Percentiles rank a stretch among this genome's conserved stretches.
Evolutionary conservation across 2,329 filamentous ascomycete genomes (phyloP).

Genomic region (Alternaria gaisen): DNA sequence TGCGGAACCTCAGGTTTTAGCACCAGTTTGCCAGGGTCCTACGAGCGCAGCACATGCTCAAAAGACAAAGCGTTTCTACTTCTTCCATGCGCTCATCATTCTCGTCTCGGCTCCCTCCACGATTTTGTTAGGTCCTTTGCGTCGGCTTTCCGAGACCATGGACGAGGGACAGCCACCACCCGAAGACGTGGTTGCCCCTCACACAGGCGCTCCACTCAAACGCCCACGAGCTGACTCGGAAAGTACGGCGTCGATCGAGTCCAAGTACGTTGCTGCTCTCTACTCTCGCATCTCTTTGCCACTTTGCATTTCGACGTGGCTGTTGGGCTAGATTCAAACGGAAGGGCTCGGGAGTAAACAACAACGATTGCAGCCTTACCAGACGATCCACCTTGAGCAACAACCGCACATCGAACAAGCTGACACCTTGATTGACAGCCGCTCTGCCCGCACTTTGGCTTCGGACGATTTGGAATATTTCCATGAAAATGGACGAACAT

Average conservation of each 20-base stretch:
- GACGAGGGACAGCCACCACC: slow-evolving; percentile 49
- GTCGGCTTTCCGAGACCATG: slow-evolving; percentile 47
- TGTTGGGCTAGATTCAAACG: not conserved
- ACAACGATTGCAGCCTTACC: not conserved
- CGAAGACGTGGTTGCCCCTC: slow-evolving; percentile 47
- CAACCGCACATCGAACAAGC: not conserved
- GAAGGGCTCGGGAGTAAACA: not conserved
- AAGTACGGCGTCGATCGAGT: slow-evolving; percentile 44
- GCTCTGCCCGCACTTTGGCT: slow-evolving; percentile 49
- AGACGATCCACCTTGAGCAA: not conserved
- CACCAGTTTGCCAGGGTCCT: slow-evolving; percentile 16
- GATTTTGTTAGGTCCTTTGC: slow-evolving; percentile 24
- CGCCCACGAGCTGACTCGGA: slow-evolving; percentile 44
- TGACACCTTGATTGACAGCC: slow-evolving; percentile 28
- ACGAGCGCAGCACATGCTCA: slow-evolving; percentile 14
- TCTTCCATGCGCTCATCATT: slow-evolving; percentile 21
- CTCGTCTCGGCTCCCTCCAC: slow-evolving; percentile 24
- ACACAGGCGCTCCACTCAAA: slow-evolving; percentile 47
- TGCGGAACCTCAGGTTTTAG: slow-evolving; percentile 29
- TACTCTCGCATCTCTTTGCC: slow-evolving; percentile 3
- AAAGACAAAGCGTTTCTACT: slow-evolving; percentile 4
- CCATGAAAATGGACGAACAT: slow-evolving; percentile 67
- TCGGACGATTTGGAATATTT: slow-evolving; percentile 64
- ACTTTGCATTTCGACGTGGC: not conserved
- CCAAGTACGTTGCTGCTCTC: slow-evolving; percentile 41